phyloP scores from a whole-genome alignment of 2,329 filamentous ascomycete genomes.

The Paraphaeosphaeria minitans region DNA sequence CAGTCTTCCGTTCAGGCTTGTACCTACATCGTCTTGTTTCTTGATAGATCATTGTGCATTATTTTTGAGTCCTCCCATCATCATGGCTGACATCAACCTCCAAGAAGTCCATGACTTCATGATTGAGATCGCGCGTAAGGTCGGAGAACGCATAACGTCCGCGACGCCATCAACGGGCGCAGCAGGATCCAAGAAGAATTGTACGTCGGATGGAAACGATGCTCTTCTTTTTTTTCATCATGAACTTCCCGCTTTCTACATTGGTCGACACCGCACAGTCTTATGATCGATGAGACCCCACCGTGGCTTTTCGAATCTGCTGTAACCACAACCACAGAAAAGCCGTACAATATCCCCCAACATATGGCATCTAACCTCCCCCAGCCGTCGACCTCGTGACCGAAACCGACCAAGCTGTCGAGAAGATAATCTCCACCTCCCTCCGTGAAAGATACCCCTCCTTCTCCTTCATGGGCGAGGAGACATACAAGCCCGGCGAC shows the following conservation, averaged over 20 bases:
- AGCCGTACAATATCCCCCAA: too few relatives aligned
- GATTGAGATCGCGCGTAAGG: slow-evolving; percentile 51
- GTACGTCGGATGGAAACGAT: slow-evolving; percentile 23
- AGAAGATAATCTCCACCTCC: slow-evolving; percentile 60
- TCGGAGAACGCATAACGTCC: slow-evolving; percentile 53
- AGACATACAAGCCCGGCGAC: slow-evolving; percentile 72
- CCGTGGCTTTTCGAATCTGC: too few relatives aligned
- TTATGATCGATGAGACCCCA: too few relatives aligned
- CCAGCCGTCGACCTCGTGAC: slow-evolving; percentile 66
- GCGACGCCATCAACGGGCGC: slow-evolving; percentile 50
- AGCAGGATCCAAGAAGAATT: slow-evolving; percentile 57
- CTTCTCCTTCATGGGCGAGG: slow-evolving; percentile 58
- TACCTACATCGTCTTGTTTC: neutral
- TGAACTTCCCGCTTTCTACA: too few relatives aligned
- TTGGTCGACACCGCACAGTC: too few relatives aligned
- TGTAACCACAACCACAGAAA: too few relatives aligned
- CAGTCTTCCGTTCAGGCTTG: neutral
- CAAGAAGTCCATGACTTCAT: slow-evolving; percentile 57
- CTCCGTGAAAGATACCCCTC: slow-evolving; percentile 59
- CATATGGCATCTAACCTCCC: neutral
- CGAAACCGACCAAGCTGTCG: slow-evolving; percentile 66
- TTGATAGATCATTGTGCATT: neutral
- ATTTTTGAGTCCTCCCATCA: slow-evolving; percentile 4
- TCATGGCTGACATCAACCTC: slow-evolving; percentile 48
- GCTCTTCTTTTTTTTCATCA: too few relatives aligned